These are phyloP conservation scores for Pulveroboletus sp. DNA, from an alignment of 1,284 basidiomycete species.

Conservation along the genomic window DNA sequence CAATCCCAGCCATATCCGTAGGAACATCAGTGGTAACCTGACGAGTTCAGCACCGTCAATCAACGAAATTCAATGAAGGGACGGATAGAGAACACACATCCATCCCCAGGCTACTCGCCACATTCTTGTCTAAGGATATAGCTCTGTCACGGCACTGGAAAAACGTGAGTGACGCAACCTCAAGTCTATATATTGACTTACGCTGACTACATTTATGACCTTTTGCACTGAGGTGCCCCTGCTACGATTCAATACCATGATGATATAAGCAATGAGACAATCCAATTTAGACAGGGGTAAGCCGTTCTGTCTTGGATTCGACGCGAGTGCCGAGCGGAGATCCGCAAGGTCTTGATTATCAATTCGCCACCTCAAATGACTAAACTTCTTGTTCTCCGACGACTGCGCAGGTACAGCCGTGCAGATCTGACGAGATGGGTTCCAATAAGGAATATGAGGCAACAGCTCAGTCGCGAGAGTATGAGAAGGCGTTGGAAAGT, in stretches of 20 bases:
- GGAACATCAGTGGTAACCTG: constrained; percentile 13
- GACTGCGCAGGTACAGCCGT: not conserved
- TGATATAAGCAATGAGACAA: constrained; percentile 29
- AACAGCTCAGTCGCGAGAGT: not conserved
- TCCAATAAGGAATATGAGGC: constrained; percentile 13
- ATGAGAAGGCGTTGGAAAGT: constrained; percentile 8
- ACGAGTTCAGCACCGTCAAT: not conserved
- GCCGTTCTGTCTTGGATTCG: not conserved
- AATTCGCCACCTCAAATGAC: constrained; percentile 18
- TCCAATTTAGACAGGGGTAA: constrained; percentile 18
- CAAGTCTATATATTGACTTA: constrained; percentile 4
- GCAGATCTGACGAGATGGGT: not conserved
- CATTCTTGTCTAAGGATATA: constrained; percentile 9
- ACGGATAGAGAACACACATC: constrained; percentile 19
- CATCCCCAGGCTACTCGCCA: constrained; percentile 24
- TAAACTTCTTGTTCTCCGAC: not conserved
- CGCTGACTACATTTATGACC: constrained; percentile 26
- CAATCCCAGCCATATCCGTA: constrained; percentile 12
- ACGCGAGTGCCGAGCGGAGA: constrained; percentile 7
- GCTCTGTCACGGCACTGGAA: constrained; percentile 22
- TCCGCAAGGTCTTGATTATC: constrained; percentile 3
- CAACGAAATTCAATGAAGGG: not conserved
- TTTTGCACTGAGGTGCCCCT: not conserved
- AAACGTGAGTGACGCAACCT: not conserved
- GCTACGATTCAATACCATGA: constrained; percentile 20